Conservation (phyloP, 1,284 basidiomycete species). For the Microbotryomycetes sp. region DNA sequence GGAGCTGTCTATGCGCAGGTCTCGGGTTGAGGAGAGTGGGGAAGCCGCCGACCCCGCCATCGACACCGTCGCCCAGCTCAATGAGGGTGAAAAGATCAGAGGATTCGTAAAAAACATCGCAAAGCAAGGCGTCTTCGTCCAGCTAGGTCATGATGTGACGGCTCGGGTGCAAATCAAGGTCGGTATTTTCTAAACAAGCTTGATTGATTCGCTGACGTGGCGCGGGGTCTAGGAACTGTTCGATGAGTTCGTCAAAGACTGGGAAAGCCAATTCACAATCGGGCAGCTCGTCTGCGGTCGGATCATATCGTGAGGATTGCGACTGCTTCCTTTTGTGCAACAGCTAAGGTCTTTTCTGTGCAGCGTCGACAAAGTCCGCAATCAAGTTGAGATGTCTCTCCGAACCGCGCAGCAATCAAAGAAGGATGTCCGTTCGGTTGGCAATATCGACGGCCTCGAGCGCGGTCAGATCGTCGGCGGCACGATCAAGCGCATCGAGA, state of each 20-base stretch:
- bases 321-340: not conserved
- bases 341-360: slow-evolving; percentile 4
- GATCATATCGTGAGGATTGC: slow-evolving; percentile 57
- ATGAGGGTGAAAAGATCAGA: slow-evolving; percentile 60
- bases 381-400: slow-evolving; percentile 82
- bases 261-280: slow-evolving; percentile 71
- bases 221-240: slow-evolving; percentile 34
- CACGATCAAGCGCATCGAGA: slow-evolving; percentile 52
- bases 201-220: not conserved
- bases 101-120: slow-evolving; percentile 85
- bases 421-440: slow-evolving; percentile 63
- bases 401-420: slow-evolving; percentile 45
- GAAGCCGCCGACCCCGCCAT: slow-evolving; percentile 61
- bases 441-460: slow-evolving; percentile 53
- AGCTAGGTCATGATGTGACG: slow-evolving; percentile 70
- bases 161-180: slow-evolving; percentile 90
- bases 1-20: slow-evolving; percentile 68
- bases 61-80: slow-evolving; percentile 55
- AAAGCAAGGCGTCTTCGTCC: slow-evolving; percentile 85
- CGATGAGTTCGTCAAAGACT: slow-evolving; percentile 82
- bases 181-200: too few relatives aligned
- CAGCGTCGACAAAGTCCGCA: slow-evolving; percentile 60
- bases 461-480: slow-evolving; percentile 42
- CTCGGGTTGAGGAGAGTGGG: slow-evolving; percentile 54
- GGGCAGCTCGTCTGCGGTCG: slow-evolving; percentile 83